Evolutionary conservation across 805 yeast species (phyloP).

Genomic region (Saccharomycopsis fermentans): DNA sequence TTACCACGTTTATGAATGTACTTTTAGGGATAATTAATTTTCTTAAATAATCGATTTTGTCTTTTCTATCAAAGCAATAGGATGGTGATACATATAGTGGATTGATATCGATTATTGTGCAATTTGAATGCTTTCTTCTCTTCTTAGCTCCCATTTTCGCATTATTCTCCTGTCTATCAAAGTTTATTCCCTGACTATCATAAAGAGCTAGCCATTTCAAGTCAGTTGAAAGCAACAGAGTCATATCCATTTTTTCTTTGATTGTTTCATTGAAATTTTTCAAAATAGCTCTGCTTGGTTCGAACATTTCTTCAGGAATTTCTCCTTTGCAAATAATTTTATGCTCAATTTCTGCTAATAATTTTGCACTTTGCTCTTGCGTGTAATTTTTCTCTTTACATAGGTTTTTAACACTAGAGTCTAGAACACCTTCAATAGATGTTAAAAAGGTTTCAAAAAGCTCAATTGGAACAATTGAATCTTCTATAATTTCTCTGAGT

Average conservation of each 20-base stretch:
- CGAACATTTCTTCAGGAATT: conserved; percentile 11
- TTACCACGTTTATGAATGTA: neutral
- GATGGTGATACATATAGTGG: conserved; percentile 1
- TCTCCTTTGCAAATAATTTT: conserved; percentile 13
- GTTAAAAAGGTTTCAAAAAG: conserved; percentile 13
- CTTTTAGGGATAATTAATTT: conserved; percentile 6
- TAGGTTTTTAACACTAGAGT: neutral
- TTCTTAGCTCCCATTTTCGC: neutral
- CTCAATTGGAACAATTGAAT: conserved; percentile 6
- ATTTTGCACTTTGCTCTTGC: neutral
- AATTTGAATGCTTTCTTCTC: neutral
- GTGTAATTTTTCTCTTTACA: neutral
- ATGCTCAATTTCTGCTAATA: conserved; percentile 10
- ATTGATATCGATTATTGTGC: neutral
- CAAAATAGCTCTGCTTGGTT: conserved; percentile 2
- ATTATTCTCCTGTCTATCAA: neutral
- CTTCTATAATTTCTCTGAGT: conserved; percentile 6
- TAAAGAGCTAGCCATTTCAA: conserved; percentile 12
- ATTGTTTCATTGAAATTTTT: conserved; percentile 10
- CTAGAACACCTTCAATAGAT: conserved; percentile 4
- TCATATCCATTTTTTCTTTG: conserved; percentile 4
- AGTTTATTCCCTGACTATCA: neutral
- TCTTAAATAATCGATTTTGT: conserved; percentile 12
- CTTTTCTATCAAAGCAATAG: conserved; percentile 1
- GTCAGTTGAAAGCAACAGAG: conserved; percentile 6